Evolutionary conservation across 2,329 filamentous ascomycete genomes (phyloP).

Genomic region (Trichoderma atroviride): DNA sequence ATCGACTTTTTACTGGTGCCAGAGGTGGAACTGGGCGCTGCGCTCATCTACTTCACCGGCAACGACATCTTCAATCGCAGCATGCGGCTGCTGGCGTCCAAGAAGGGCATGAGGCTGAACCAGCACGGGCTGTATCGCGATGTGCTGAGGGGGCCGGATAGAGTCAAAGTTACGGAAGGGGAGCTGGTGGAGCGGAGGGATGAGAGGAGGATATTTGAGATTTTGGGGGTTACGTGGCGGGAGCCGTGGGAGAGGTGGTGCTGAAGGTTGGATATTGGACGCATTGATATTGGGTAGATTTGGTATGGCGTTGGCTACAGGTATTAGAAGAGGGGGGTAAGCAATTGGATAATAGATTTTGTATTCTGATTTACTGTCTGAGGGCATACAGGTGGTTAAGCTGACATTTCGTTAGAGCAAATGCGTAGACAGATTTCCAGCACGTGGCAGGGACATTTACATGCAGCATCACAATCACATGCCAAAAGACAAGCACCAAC

Average conservation of each 20-base stretch:
- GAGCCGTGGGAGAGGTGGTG: slow-evolving; percentile 77
- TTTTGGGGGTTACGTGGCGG: slow-evolving; percentile 82
- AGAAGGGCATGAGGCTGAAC: slow-evolving; percentile 82
- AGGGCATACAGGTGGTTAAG: neutral
- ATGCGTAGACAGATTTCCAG: neutral
- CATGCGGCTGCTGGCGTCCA: slow-evolving; percentile 75
- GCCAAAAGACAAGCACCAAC: neutral
- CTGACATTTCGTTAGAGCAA: neutral
- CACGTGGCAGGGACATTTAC: neutral
- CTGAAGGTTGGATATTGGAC: slow-evolving; percentile 41
- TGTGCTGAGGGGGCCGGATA: slow-evolving; percentile 61
- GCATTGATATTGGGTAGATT: neutral
- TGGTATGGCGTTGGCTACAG: neutral
- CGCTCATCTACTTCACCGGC: slow-evolving; percentile 92
- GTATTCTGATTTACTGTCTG: too few species aligned
- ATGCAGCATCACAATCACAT: neutral
- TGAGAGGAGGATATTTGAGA: slow-evolving; percentile 80
- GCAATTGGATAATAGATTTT: neutral
- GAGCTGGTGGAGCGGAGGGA: slow-evolving; percentile 71
- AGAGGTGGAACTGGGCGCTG: slow-evolving; percentile 75
- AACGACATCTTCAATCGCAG: slow-evolving; percentile 95
- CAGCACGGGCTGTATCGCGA: slow-evolving; percentile 78
- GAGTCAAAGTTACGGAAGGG: slow-evolving; percentile 67
- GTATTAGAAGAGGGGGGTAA: neutral
- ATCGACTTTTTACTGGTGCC: slow-evolving; percentile 87